A percentile compares a stretch with the other conserved stretches of the same genome.
Evolutionary conservation across 2,329 filamentous ascomycete species (phyloP).

Genomic region (Ceratocystis ficicola): DNA sequence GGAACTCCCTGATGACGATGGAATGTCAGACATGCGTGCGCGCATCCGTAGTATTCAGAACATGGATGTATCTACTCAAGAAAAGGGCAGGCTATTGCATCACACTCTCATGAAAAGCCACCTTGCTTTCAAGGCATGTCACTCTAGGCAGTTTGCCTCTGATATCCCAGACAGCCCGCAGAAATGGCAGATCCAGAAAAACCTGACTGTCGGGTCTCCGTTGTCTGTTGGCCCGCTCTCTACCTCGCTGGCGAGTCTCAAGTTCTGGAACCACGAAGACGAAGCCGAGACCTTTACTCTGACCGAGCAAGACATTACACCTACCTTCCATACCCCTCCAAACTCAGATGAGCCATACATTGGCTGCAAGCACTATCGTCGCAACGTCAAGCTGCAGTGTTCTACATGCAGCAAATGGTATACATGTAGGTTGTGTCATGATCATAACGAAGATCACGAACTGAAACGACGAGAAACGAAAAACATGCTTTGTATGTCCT

Average conservation of each 20-base stretch:
- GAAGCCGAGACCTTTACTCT: conserved; percentile 37
- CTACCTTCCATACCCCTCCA: conserved; percentile 50
- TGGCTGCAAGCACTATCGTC: conserved; percentile 84
- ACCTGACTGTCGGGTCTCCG: conserved; percentile 21
- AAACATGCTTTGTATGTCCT: conserved; percentile 97
- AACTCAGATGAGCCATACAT: conserved; percentile 36
- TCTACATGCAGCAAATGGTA: conserved; percentile 85
- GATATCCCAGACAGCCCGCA: background rate
- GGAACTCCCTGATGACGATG: conserved; percentile 59
- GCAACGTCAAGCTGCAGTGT: conserved; percentile 94
- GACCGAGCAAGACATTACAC: conserved; percentile 49
- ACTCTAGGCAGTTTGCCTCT: background rate
- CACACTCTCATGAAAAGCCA: conserved; percentile 59
- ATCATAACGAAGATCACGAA: conserved; percentile 64
- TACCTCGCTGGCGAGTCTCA: conserved; percentile 40
- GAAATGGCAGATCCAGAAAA: conserved; percentile 25
- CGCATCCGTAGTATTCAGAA: conserved; percentile 59
- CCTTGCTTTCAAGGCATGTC: conserved; percentile 23
- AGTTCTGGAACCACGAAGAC: conserved; percentile 44
- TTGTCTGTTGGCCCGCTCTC: conserved; percentile 23
- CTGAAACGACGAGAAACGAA: conserved; percentile 73
- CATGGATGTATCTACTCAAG: conserved; percentile 42
- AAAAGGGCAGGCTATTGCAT: conserved; percentile 64
- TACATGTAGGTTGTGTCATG: conserved; percentile 88
- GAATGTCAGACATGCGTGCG: conserved; percentile 54